Percentiles rank a stretch among this genome's conserved stretches.
Conservation (phyloP, 2,329 filamentous ascomycete genomes). For the Dothiorella sarmentorum region DNA sequence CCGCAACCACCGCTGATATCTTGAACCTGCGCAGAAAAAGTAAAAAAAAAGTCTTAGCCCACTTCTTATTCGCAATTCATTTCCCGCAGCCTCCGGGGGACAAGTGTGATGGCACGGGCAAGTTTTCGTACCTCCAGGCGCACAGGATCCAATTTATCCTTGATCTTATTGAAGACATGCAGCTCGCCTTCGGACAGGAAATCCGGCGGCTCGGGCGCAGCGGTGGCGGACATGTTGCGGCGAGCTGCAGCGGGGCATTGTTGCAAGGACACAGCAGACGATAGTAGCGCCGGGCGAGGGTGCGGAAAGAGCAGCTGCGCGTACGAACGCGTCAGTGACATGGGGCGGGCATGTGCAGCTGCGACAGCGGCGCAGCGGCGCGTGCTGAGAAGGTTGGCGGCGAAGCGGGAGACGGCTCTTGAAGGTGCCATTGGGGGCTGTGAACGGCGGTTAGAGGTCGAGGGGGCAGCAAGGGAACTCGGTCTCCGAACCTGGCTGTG, state of each 20-base stretch:
- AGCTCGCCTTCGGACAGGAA: conserved; percentile 47
- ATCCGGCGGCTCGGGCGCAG: conserved; percentile 40
- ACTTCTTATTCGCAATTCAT: neutral
- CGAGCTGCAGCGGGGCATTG: neutral
- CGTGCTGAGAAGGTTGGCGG: neutral
- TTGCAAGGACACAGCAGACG: neutral
- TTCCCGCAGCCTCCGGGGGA: neutral
- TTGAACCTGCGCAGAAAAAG: conserved; percentile 52
- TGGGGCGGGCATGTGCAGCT: neutral
- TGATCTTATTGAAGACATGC: conserved; percentile 47
- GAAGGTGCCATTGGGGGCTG: conserved; percentile 7
- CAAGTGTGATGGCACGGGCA: neutral
- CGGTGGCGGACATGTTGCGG: neutral
- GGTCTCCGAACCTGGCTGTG: neutral
- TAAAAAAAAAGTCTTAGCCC: neutral
- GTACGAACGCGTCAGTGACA: conserved; percentile 1
- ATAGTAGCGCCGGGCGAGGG: neutral
- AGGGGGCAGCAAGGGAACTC: neutral
- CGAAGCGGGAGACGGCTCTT: conserved; percentile 9
- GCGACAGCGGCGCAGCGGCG: conserved; percentile 2
- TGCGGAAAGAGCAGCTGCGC: neutral
- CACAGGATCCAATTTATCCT: conserved; percentile 40
- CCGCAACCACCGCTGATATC: conserved; percentile 83
- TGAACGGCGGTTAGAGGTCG: neutral
- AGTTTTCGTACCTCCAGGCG: conserved; percentile 45